Conservation (phyloP, 441 rosid genomes). For the Jatropha podagrica region DNA sequence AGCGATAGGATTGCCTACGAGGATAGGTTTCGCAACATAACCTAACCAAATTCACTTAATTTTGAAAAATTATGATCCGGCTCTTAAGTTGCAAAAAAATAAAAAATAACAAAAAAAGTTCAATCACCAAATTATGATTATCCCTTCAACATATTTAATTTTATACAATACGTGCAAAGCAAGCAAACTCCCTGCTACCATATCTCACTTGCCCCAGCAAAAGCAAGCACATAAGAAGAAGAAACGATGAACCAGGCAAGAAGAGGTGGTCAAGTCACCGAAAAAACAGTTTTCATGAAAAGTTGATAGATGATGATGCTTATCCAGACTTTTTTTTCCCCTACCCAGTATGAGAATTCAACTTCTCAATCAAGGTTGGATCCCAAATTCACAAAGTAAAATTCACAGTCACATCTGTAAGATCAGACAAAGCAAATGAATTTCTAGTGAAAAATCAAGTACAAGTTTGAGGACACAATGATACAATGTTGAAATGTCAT, state of each 20-base stretch:
- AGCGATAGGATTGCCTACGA: no score
- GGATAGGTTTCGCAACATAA: no score
- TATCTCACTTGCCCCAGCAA: neutral
- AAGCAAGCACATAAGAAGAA: neutral
- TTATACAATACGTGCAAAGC: neutral
- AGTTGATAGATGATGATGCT: neutral
- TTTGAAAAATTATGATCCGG: no score
- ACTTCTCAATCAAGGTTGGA: slow-evolving; percentile 1
- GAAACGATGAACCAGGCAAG: neutral
- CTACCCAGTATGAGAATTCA: neutral
- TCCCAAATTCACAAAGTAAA: neutral
- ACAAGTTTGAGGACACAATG: slow-evolving; percentile 24
- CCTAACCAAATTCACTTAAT: no score
- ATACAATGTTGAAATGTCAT: slow-evolving; percentile 26
- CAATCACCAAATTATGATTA: no score
- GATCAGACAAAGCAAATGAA: slow-evolving; percentile 14
- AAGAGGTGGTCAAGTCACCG: neutral
- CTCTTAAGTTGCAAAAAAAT: no score
- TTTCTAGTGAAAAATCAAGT: slow-evolving; percentile 14
- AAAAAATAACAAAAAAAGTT: no score
- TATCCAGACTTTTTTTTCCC: neutral
- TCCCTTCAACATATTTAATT: neutral
- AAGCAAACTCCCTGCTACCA: neutral
- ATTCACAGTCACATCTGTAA: slow-evolving; percentile 14
- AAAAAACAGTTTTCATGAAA: neutral